These are phyloP conservation scores for Macadamia integrifolia DNA, from an alignment of 164 flowering plant genomes.

Conservation along the genomic window DNA sequence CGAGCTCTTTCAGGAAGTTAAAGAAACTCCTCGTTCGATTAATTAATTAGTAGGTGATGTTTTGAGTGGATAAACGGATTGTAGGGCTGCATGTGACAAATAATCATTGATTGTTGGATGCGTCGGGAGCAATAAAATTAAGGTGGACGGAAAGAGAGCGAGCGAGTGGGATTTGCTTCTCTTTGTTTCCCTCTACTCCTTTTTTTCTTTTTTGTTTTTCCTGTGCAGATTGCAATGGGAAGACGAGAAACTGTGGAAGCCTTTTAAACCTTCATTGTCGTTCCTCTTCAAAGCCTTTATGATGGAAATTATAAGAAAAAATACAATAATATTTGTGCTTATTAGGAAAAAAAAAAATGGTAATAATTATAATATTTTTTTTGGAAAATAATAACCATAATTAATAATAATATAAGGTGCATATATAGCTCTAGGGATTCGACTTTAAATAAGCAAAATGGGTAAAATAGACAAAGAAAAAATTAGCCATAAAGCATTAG, in stretches of 20 bases:
- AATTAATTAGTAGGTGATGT: not conserved
- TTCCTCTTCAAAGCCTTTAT: not conserved
- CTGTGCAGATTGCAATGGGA: not conserved
- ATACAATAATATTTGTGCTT: too few relatives aligned
- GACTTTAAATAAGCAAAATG: too few relatives aligned
- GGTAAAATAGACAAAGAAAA: too few relatives aligned
- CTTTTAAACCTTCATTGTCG: not conserved
- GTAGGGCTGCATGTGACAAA: not conserved
- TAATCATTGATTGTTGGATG: not conserved
- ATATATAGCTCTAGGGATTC: too few relatives aligned
- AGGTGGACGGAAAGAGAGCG: not conserved
- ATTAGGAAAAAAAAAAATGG: too few relatives aligned
- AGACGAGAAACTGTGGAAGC: not conserved
- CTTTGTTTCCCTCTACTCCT: not conserved
- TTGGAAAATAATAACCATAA: too few relatives aligned
- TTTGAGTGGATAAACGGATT: not conserved
- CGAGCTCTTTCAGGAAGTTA: not conserved
- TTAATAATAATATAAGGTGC: too few relatives aligned
- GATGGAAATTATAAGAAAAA: not conserved
- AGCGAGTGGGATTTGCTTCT: not conserved
- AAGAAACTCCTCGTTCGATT: not conserved
- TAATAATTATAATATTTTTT: too few relatives aligned
- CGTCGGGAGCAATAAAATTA: too few relatives aligned
- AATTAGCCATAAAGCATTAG: too few relatives aligned
- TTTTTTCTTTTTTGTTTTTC: not conserved